Conservation (phyloP, 148 eudicot species). For the Nyssa sinensis region DNA sequence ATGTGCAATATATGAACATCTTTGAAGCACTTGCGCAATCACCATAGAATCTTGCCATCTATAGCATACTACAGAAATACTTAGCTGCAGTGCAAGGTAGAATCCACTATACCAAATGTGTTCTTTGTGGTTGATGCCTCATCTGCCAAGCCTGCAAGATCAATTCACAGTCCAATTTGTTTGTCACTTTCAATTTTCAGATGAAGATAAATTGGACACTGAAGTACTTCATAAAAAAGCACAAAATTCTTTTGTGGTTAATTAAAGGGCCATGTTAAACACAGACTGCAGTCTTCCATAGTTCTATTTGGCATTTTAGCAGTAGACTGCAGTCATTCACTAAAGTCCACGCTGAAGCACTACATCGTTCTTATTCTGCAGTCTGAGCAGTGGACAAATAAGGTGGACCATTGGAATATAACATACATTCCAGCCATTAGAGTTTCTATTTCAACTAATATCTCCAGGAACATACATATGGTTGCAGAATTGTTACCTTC, state of each 20-base stretch:
- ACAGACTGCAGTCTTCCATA: background rate
- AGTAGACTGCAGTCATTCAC: too few relatives aligned
- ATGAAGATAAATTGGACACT: background rate
- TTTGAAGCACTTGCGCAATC: background rate
- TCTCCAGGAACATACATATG: too few relatives aligned
- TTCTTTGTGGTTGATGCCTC: slow-evolving; percentile 46
- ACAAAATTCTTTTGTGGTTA: background rate
- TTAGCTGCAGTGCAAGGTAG: slow-evolving; percentile 60
- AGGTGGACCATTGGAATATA: background rate
- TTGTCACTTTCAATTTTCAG: background rate
- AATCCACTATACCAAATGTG: slow-evolving; percentile 48
- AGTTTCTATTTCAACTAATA: background rate
- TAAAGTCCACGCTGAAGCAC: background rate
- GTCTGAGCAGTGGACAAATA: too few relatives aligned
- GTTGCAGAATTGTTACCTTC: slow-evolving; percentile 39
- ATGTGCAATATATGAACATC: background rate
- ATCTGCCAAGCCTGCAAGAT: slow-evolving; percentile 53
- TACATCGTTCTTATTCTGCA: background rate
- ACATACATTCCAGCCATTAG: background rate
- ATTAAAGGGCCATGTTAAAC: background rate
- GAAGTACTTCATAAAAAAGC: background rate
- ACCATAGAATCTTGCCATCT: background rate
- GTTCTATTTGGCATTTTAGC: too few relatives aligned
- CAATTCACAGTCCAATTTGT: background rate
- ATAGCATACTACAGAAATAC: slow-evolving; percentile 13